Percentiles rank a stretch among this genome's conserved stretches.
Evolutionary conservation across 805 yeast genomes (phyloP).

Genomic region (Priceomyces carsonii): DNA sequence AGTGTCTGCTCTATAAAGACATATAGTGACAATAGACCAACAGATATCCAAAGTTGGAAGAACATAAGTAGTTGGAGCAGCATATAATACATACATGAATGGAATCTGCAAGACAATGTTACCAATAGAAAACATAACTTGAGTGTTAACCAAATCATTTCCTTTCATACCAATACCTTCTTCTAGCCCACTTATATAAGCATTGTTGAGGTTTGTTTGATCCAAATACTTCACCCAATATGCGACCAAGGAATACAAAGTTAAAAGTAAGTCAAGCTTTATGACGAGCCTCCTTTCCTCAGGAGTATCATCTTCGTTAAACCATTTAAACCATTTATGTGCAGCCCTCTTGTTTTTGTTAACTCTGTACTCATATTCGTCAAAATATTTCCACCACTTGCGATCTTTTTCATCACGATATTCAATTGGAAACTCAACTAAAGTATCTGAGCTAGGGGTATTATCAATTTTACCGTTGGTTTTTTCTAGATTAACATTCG

Average conservation of each 20-base stretch:
- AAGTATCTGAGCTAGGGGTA: not conserved
- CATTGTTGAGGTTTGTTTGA: slow-evolving; percentile 55
- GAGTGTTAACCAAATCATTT: slow-evolving; percentile 57
- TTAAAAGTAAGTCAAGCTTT: slow-evolving; percentile 23
- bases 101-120: slow-evolving; percentile 60
- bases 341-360: slow-evolving; percentile 23
- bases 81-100: slow-evolving; percentile 52
- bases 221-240: slow-evolving; percentile 68
- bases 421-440: slow-evolving; percentile 11
- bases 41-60: slow-evolving; percentile 55
- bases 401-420: slow-evolving; percentile 26
- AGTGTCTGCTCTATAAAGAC: slow-evolving; percentile 47
- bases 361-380: slow-evolving; percentile 56
- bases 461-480: not conserved
- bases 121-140: slow-evolving; percentile 57
- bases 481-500: not conserved
- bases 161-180: slow-evolving; percentile 55
- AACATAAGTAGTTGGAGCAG: slow-evolving; percentile 50
- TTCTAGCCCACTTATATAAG: slow-evolving; percentile 62
- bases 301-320: slow-evolving; percentile 42
- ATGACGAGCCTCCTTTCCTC: slow-evolving; percentile 22
- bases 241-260: slow-evolving; percentile 28
- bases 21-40: slow-evolving; percentile 65
- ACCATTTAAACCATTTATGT: slow-evolving; percentile 43
- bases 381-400: slow-evolving; percentile 29